Evolutionary conservation across 1,139 yeast genomes (phyloP).

Genomic region (Candida glucosophila): DNA sequence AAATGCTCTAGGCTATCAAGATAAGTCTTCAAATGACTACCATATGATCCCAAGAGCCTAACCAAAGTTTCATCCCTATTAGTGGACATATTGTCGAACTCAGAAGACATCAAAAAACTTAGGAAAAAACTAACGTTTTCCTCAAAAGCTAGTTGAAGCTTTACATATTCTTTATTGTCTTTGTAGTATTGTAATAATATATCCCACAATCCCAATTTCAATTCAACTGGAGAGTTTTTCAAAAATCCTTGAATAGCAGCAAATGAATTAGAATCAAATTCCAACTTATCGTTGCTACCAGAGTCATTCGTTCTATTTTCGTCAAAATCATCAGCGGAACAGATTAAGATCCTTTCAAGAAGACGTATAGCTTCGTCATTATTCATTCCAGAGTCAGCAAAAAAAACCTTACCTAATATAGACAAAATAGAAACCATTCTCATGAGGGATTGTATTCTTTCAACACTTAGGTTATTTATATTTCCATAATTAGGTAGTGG

Average conservation of each 20-base stretch:
- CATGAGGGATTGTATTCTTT: conserved; percentile 49
- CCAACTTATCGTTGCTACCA: conserved; percentile 1
- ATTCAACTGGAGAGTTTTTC: conserved; percentile 51
- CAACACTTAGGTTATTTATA: conserved; percentile 50
- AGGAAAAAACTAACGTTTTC: conserved; percentile 29
- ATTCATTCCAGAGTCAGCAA: conserved; percentile 25
- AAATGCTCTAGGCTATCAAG: conserved; percentile 11
- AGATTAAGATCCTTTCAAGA: conserved; percentile 46
- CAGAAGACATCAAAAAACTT: conserved; percentile 8
- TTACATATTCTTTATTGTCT: conserved; percentile 25
- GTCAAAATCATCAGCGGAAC: conserved; percentile 5
- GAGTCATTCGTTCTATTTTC: conserved; percentile 1
- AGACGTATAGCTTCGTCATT: conserved; percentile 42
- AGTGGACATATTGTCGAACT: conserved; percentile 6
- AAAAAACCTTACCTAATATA: conserved; percentile 52
- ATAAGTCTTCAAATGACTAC: conserved; percentile 17
- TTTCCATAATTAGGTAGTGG: conserved; percentile 41
- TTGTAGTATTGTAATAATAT: conserved; percentile 57
- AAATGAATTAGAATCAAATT: conserved; percentile 15
- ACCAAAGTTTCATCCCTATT: conserved; percentile 15
- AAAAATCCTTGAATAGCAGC: conserved; percentile 53
- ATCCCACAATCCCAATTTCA: conserved; percentile 71
- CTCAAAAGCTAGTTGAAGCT: conserved; percentile 49
- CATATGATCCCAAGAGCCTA: conserved; percentile 24
- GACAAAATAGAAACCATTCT: conserved; percentile 62